Conservation (phyloP, 805 yeast species). For the Suhomyces kilbournensis region DNA sequence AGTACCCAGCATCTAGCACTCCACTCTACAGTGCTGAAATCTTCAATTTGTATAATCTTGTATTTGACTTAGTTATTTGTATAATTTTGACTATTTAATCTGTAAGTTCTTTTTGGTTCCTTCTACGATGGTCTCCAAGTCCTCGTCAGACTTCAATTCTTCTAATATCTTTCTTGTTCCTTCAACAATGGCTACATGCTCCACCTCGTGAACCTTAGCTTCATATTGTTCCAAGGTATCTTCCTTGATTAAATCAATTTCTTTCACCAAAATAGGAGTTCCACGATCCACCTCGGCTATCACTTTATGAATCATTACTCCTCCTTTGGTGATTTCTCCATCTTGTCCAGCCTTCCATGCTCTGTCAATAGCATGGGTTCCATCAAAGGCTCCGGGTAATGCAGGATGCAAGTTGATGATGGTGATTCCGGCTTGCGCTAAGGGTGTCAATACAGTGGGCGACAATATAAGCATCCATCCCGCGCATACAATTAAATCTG, state of each 20-base stretch:
- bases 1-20: too few relatives aligned
- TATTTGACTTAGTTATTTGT: too few relatives aligned
- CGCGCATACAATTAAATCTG: slow-evolving; percentile 92
- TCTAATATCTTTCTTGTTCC: slow-evolving; percentile 69
- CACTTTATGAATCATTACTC: slow-evolving; percentile 97
- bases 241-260: slow-evolving; percentile 64
- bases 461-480: slow-evolving; percentile 97
- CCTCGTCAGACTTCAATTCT: slow-evolving; percentile 47
- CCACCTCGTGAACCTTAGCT: slow-evolving; percentile 73
- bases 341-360: slow-evolving; percentile 94
- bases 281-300: slow-evolving; percentile 95
- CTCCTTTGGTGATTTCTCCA: slow-evolving; percentile 73
- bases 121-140: slow-evolving; percentile 90
- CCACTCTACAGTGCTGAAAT: too few relatives aligned
- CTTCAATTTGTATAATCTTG: too few relatives aligned
- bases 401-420: slow-evolving; percentile 97
- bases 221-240: slow-evolving; percentile 82
- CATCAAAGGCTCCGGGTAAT: slow-evolving; percentile 94
- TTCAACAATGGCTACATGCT: slow-evolving; percentile 90
- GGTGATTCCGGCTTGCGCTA: slow-evolving; percentile 59
- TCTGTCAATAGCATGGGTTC: slow-evolving; percentile 94
- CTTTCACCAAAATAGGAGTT: slow-evolving; percentile 80
- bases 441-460: slow-evolving; percentile 65
- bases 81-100: neutral
- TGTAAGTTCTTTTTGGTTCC: slow-evolving; percentile 68